Evolutionary conservation across 2,329 filamentous ascomycete species (phyloP), one percentile per base, ranked within the genome.

Genomic region (Botryotinia narcissicola): DNA sequence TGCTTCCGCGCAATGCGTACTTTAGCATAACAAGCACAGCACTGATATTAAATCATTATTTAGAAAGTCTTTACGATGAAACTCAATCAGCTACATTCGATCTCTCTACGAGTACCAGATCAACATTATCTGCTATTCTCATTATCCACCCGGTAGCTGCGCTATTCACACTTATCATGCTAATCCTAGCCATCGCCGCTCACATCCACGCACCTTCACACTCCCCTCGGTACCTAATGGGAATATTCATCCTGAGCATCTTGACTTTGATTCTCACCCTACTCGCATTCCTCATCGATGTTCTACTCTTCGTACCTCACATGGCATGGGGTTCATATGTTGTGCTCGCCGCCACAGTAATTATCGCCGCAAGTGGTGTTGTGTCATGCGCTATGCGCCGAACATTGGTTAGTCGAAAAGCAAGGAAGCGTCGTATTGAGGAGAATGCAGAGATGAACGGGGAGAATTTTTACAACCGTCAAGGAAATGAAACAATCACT

Each of bases 371-470:
- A 37, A 93, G 93, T 80, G 92, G 91, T 60, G 88, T 99, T 73
- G 90, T 98, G 51, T 95, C 94, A 14, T 99, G 95, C 81, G 94
- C 94, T 35, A 98, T 98, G 94, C 92, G 96, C 76, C 90, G 95
- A 74, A 97, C 95, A 3, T 85, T 98, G 73, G 93, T 98, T 75
- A 93, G 93, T 82, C 90, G 95, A 78, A 98, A 98, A 84, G 93
- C 95, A n/a, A 89, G 95, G 75, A 95, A 96, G 86, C 93, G 91
- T 85, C 90, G 94, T 63, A 97, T 98, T 80, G 94, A 91, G 3
- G 93, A 97, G 82, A 97, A 98, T 81, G 93, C 95, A 12, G 95
- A 98, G 81, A 98, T 98, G 95, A 98, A 93, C 81, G 95, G 95
- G 42, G 91, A 96, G 79, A 96, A 95, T 80, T 98, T 92, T 81